Evolutionary conservation across 1,139 yeast genomes (phyloP).

Genomic region (Taiozyma onychis): DNA sequence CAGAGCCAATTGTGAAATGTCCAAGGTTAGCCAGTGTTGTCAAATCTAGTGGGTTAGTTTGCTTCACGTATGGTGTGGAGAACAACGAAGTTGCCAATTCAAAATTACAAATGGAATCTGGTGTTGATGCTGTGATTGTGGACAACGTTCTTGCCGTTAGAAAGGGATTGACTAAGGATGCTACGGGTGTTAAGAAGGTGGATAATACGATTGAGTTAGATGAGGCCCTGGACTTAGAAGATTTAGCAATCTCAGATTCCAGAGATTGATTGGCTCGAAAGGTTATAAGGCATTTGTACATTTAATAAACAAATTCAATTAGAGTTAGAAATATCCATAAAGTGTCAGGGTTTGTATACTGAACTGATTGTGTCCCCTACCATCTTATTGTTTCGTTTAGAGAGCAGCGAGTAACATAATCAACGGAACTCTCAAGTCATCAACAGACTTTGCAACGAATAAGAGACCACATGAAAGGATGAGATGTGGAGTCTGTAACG

Average conservation of each 20-base stretch:
- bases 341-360: too few species aligned
- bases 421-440: too few species aligned
- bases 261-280: background rate
- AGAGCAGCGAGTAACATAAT: too few species aligned
- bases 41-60: conserved; percentile 84
- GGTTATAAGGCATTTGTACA: background rate
- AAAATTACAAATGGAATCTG: conserved; percentile 82
- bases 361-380: background rate
- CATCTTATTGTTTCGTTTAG: background rate
- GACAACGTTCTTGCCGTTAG: conserved; percentile 92
- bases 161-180: conserved; percentile 51
- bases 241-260: background rate
- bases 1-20: conserved; percentile 75
- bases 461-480: background rate
- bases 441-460: too few species aligned
- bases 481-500: background rate
- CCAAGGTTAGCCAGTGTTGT: conserved; percentile 88
- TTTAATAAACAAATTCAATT: background rate
- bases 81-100: conserved; percentile 87
- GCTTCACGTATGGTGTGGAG: conserved; percentile 84
- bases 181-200: background rate
- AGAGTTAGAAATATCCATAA: too few species aligned
- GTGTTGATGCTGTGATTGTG: conserved; percentile 96
- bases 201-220: background rate
- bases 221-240: background rate